phyloP scores from a whole-genome alignment of 2,329 filamentous ascomycete species.

The Huntiella moniliformis region DNA sequence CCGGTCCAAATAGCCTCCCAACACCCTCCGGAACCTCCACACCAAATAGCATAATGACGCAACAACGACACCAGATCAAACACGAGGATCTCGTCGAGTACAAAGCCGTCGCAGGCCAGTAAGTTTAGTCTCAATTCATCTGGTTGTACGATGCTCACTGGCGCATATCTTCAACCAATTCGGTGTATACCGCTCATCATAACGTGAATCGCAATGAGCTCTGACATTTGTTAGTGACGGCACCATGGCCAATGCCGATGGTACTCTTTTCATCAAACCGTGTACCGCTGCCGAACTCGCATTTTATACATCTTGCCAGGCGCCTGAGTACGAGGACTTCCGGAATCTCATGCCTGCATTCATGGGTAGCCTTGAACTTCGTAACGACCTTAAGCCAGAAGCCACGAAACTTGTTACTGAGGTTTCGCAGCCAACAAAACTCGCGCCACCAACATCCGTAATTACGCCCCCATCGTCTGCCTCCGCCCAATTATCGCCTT shows the following conservation, averaged over 20 bases:
- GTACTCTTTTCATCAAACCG: conserved; percentile 82
- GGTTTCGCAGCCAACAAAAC: conserved; percentile 5
- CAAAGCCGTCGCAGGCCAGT: conserved; percentile 72
- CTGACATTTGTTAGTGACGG: conserved; percentile 46
- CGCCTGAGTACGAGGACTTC: conserved; percentile 41
- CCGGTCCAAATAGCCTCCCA: not conserved
- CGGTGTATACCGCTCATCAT: not conserved
- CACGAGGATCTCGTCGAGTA: conserved; percentile 26
- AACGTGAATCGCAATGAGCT: not conserved
- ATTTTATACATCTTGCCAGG: conserved; percentile 67
- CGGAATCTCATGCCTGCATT: conserved; percentile 67
- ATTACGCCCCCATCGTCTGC: conserved; percentile 14
- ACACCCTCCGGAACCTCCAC: not conserved
- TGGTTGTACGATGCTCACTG: no score
- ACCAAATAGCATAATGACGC: not conserved
- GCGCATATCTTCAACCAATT: no score
- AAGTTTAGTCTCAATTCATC: conserved; percentile 22
- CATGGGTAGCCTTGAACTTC: conserved; percentile 62
- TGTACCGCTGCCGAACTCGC: conserved; percentile 70
- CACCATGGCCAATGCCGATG: conserved; percentile 66
- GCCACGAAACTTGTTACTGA: not conserved
- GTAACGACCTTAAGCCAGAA: conserved; percentile 24
- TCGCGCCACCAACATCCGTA: conserved; percentile 9
- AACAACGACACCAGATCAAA: conserved; percentile 1
- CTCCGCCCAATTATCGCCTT: conserved; percentile 25